These are phyloP conservation scores for Aspergillus versicolor DNA, from an alignment of 2,329 filamentous ascomycete genomes.

Conservation along the genomic window DNA sequence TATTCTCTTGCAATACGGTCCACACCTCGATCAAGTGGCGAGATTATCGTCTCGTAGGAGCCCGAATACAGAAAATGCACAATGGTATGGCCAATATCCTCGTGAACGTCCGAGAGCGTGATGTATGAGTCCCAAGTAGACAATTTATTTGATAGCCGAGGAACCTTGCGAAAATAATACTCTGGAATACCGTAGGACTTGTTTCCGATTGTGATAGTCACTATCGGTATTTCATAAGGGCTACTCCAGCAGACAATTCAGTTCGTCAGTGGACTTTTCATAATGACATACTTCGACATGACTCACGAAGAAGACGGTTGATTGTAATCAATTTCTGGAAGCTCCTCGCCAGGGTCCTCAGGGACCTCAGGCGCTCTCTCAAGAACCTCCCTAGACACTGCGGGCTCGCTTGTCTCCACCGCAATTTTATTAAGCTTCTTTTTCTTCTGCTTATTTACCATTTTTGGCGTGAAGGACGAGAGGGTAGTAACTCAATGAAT, in stretches of 20 bases:
- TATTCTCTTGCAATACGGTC: slow-evolving; percentile 14
- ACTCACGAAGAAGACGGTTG: background rate
- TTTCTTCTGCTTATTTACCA: background rate
- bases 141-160: too few relatives aligned
- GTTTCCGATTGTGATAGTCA: background rate
- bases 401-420: too few relatives aligned
- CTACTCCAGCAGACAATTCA: background rate
- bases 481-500: background rate
- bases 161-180: background rate
- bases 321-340: background rate
- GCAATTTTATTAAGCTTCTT: background rate
- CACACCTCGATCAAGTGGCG: background rate
- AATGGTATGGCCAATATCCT: slow-evolving; percentile 18
- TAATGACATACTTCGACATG: background rate
- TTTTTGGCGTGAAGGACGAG: background rate
- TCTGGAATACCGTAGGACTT: background rate
- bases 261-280: background rate
- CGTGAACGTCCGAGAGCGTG: slow-evolving; percentile 23
- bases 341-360: too few relatives aligned
- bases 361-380: too few relatives aligned
- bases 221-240: background rate
- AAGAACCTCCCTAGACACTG: too few relatives aligned
- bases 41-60: slow-evolving; percentile 14
- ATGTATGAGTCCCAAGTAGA: background rate
- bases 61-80: slow-evolving; percentile 20